Evolutionary conservation across 768 basidiomycete species (phyloP).

Genomic region (Pleurotus cornucopiae): DNA sequence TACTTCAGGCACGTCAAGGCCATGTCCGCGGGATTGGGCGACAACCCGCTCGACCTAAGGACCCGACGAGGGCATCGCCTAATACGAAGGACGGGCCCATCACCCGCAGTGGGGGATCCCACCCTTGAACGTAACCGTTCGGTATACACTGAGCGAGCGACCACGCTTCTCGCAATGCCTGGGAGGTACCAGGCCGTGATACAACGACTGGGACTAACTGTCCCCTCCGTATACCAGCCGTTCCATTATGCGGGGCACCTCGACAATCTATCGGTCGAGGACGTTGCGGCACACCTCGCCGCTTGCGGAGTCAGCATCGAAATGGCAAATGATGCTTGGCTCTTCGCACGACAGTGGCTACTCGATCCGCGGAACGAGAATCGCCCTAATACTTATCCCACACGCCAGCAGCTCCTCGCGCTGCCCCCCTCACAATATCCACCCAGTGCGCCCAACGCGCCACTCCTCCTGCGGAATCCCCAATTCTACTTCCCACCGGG

Average conservation of each 20-base stretch:
- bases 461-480: too few relatives aligned
- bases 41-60: not conserved
- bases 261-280: not conserved
- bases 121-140: not conserved
- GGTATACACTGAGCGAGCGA: not conserved
- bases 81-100: not conserved
- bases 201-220: not conserved
- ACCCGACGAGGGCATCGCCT: not conserved
- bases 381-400: too few relatives aligned
- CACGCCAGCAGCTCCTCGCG: too few relatives aligned
- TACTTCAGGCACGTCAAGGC: not conserved
- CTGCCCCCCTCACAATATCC: too few relatives aligned
- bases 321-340: not conserved
- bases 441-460: too few relatives aligned
- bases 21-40: not conserved
- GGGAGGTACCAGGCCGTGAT: not conserved
- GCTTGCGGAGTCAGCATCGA: not conserved
- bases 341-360: not conserved
- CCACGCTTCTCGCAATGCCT: not conserved
- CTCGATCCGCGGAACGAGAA: conserved; percentile 12
- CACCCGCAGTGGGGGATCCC: not conserved
- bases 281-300: conserved; percentile 11
- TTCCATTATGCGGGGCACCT: not conserved
- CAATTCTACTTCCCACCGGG: too few relatives aligned
- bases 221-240: not conserved